Conservation (phyloP, 192 early-diverging fungal species). For the Coemansia sp. region DNA sequence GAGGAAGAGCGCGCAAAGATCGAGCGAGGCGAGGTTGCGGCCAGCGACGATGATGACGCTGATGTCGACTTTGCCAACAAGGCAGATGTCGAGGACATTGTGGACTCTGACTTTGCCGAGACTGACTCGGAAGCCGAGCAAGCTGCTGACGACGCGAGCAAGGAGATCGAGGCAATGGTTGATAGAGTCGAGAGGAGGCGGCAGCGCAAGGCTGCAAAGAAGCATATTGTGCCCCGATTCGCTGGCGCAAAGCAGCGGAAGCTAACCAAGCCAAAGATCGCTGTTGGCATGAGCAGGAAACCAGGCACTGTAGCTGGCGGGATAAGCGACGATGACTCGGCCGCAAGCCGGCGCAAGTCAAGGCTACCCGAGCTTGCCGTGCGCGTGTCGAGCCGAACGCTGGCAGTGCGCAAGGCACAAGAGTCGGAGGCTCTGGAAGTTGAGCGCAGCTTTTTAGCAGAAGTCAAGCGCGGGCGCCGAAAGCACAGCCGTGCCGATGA, state of each 20-base stretch:
- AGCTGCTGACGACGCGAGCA: slow-evolving; percentile 22
- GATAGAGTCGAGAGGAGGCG: slow-evolving; percentile 28
- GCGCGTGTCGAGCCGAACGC: slow-evolving; percentile 38
- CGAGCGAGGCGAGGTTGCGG: slow-evolving; percentile 25
- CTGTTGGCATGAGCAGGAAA: not conserved
- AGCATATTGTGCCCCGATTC: slow-evolving; percentile 42
- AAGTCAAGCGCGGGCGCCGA: slow-evolving; percentile 23
- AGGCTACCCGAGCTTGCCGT: slow-evolving; percentile 26
- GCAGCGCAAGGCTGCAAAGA: slow-evolving; percentile 38
- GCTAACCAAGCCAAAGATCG: not conserved
- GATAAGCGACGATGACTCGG: not conserved
- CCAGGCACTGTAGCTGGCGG: not conserved
- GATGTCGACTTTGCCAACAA: slow-evolving; percentile 39
- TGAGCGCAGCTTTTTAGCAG: slow-evolving; percentile 35
- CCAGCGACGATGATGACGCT: slow-evolving; percentile 51
- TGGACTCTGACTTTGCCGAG: slow-evolving; percentile 50
- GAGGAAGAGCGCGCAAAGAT: slow-evolving; percentile 49
- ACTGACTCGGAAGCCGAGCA: slow-evolving; percentile 53
- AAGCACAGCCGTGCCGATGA: not conserved
- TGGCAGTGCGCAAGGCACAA: slow-evolving; percentile 45
- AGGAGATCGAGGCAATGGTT: slow-evolving; percentile 23
- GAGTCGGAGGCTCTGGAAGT: slow-evolving; percentile 31
- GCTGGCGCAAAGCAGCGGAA: slow-evolving; percentile 13
- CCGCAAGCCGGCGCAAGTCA: not conserved
- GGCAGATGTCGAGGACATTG: slow-evolving; percentile 35